Percentiles rank a stretch among this genome's conserved stretches.
Conservation (phyloP, 306 rosid genomes). For the Gastrolobium bilobum region DNA sequence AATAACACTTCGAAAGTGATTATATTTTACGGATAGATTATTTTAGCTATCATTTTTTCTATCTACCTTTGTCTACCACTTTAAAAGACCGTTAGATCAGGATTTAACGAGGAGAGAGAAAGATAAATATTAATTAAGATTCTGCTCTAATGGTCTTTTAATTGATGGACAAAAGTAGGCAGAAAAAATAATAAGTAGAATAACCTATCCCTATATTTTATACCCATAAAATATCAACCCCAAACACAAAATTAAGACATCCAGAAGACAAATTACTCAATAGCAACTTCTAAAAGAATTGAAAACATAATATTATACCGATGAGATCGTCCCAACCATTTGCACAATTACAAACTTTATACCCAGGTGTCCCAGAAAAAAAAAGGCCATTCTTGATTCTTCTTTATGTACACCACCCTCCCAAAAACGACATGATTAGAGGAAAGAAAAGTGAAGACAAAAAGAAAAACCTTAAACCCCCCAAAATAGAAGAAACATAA, state of each 20-base stretch:
- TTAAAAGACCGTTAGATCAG: no score
- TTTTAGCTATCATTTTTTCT: no score
- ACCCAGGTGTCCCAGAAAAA: slow-evolving; percentile 67
- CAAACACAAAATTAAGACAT: background rate
- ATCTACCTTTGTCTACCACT: no score
- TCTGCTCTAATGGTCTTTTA: no score
- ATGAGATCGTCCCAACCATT: slow-evolving; percentile 64
- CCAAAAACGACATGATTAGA: slow-evolving; percentile 53
- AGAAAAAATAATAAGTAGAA: no score
- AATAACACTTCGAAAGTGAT: no score
- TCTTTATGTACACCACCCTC: slow-evolving; percentile 84
- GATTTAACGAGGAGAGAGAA: no score
- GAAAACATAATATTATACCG: slow-evolving; percentile 65
- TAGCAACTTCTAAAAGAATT: slow-evolving; percentile 54
- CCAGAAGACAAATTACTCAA: slow-evolving; percentile 26
- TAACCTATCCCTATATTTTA: no score
- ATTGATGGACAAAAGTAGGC: no score
- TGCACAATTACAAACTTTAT: slow-evolving; percentile 65
- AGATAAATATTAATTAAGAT: no score
- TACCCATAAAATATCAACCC: no score
- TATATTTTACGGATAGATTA: no score
- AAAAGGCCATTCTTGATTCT: slow-evolving; percentile 63
- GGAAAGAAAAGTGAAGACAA: slow-evolving; percentile 49
- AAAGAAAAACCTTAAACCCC: slow-evolving; percentile 53
- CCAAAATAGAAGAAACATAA: slow-evolving; percentile 60